These are phyloP conservation scores for Angomonas ambiguus DNA, from an alignment of 208 protist species.

Conservation along the genomic window DNA sequence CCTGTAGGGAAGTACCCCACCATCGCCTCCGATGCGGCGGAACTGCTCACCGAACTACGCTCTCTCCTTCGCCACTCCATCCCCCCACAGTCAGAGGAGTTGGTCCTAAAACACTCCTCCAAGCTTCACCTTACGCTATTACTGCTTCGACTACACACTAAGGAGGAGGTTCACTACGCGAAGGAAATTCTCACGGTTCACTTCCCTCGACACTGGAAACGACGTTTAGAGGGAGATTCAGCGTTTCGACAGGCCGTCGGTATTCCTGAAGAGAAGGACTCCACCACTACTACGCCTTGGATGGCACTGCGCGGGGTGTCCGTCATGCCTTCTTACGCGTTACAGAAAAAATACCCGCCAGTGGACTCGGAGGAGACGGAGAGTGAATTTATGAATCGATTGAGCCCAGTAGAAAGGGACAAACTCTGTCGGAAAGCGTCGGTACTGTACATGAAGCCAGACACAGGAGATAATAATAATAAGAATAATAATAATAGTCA, in stretches of 20 bases:
- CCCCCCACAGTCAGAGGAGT: too few relatives aligned
- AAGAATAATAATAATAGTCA: neutral
- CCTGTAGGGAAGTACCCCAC: constrained; percentile 51
- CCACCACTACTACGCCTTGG: neutral
- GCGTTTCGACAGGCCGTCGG: neutral
- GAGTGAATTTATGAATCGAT: neutral
- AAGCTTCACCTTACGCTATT: constrained; percentile 75
- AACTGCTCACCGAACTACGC: constrained; percentile 26
- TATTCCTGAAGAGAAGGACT: neutral
- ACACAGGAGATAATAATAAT: constrained; percentile 26
- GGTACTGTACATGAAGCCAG: constrained; percentile 85
- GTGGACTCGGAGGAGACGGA: constrained; percentile 2
- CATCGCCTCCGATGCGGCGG: constrained; percentile 8
- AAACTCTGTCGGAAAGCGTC: constrained; percentile 30
- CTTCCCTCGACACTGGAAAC: constrained; percentile 4
- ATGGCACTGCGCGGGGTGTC: constrained; percentile 17
- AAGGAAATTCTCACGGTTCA: constrained; percentile 31
- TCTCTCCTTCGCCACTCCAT: too few relatives aligned
- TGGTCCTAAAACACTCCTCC: constrained; percentile 31
- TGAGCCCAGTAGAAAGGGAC: neutral
- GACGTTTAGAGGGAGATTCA: neutral
- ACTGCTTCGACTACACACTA: constrained; percentile 50
- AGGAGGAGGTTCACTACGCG: constrained; percentile 47
- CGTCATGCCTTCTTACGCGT: constrained; percentile 10
- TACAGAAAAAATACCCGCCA: neutral